Evolutionary conservation across 2,329 filamentous ascomycete species (phyloP), one percentile per base, ranked within the genome.

Genomic region (Trichoderma sp.): DNA sequence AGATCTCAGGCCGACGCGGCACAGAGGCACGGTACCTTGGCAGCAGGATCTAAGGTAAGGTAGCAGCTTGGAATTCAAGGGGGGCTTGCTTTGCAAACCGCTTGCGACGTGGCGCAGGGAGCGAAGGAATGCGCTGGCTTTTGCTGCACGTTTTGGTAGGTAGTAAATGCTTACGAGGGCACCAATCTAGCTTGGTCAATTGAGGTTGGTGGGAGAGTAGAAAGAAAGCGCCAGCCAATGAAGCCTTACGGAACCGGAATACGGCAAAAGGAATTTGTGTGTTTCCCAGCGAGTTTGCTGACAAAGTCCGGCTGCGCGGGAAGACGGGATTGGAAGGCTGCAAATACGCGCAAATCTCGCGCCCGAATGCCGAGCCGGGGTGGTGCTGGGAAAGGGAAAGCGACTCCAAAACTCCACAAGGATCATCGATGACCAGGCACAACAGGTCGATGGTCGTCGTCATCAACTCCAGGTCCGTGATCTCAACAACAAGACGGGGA

Each of bases 291-390:
- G 34, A 39, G 14, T 39, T 39, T 39, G 58, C 58, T 61, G 58
- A 51, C 58, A 61, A 26, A 61, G 48, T 7, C 58, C 47, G 58
- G 43, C 21, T n/a, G n/a, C 39, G 47, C 34, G 34, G 34, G 34
- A 39, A 12, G 34, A 39, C 34, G 34, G 34, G 34, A 14, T 39
- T 39, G 34, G 34, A 14, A 39, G 34, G 34, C 34, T 39, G 24
- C 21, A 30, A n/a, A 61, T 61, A 61, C 47, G 48, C 58, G 58
- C 58, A 61, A 17, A 43, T 15, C 58, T 34, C 39, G 58, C 34
- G 58, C 58, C 58, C 58, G 58, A 61, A 61, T 52, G 58, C 58
- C 58, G 58, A 61, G 48, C 52, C 52, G 39, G 58, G 58, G 34
- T 39, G 58, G 34, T 39, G 10, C 7, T 39, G 34, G 34, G 10